Percentiles rank a stretch among this genome's conserved stretches.
Evolutionary conservation across 371 early-diverging fungal genomes (phyloP).

Genomic region (Mortierella sp.): DNA sequence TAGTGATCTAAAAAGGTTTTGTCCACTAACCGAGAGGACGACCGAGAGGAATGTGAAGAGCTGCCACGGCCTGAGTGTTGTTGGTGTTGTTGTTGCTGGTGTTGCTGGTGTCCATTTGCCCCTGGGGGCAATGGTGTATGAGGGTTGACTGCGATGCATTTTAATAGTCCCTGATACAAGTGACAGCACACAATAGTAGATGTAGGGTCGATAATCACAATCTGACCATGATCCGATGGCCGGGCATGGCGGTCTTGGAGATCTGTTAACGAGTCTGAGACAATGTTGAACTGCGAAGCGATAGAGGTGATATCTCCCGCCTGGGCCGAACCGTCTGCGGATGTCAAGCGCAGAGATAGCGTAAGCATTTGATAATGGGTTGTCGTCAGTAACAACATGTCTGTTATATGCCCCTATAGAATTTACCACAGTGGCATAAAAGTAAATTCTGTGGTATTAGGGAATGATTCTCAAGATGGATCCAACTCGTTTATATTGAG

Average conservation of each 20-base stretch:
- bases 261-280: conserved; percentile 42
- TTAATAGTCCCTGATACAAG: conserved; percentile 40
- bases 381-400: conserved; percentile 16
- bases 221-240: conserved; percentile 36
- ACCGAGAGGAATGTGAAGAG: conserved; percentile 24
- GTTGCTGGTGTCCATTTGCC: background rate
- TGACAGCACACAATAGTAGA: conserved; percentile 40
- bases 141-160: conserved; percentile 32
- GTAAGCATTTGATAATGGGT: conserved; percentile 37
- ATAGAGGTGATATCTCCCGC: background rate
- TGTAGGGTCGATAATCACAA: conserved; percentile 40
- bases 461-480: background rate
- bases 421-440: background rate
- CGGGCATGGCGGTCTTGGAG: conserved; percentile 43
- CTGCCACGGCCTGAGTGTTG: background rate
- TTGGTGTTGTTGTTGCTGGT: conserved; percentile 6
- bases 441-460: background rate
- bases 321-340: background rate
- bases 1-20: conserved; percentile 45
- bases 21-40: conserved; percentile 45
- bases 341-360: conserved; percentile 31
- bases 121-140: conserved; percentile 8
- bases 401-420: conserved; percentile 32
- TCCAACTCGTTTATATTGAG: background rate
- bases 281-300: conserved; percentile 44